These are phyloP conservation scores for Martensiomyces pterosporus DNA, from an alignment of 192 early-diverging fungal genomes.

Conservation along the genomic window DNA sequence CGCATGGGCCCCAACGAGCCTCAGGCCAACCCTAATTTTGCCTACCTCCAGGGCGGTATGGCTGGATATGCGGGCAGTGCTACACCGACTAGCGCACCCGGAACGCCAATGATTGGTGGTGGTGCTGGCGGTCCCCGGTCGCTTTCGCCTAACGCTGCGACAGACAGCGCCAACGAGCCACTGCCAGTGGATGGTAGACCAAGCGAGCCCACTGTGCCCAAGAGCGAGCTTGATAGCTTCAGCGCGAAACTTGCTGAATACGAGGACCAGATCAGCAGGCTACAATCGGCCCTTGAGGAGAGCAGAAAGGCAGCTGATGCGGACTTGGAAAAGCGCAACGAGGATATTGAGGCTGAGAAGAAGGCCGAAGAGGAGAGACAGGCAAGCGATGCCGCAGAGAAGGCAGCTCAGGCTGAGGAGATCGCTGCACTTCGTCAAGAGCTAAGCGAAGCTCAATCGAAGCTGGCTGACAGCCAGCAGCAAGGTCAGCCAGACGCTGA, in stretches of 20 bases:
- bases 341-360: background rate
- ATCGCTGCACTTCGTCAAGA: conserved; percentile 10
- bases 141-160: conserved; percentile 15
- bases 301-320: background rate
- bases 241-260: conserved; percentile 21
- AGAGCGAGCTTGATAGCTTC: conserved; percentile 28
- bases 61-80: conserved; percentile 19
- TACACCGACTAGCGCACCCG: conserved; percentile 20
- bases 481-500: background rate
- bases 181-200: conserved; percentile 2
- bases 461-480: conserved; percentile 4
- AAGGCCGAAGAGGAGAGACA: conserved; percentile 18
- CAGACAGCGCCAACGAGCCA: conserved; percentile 3
- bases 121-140: conserved; percentile 19
- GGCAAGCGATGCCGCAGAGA: conserved; percentile 13
- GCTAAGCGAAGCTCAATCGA: conserved; percentile 6
- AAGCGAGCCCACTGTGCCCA: conserved; percentile 15
- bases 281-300: conserved; percentile 18
- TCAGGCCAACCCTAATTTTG: conserved; percentile 32
- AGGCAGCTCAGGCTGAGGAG: conserved; percentile 9
- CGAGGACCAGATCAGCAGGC: conserved; percentile 13
- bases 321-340: background rate
- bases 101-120: conserved; percentile 22
- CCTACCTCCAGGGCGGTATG: conserved; percentile 33
- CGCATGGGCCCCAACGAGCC: conserved; percentile 23